These are phyloP conservation scores for Penicillium sp. DNA, from an alignment of 2,329 filamentous ascomycete genomes.

Conservation along the genomic window DNA sequence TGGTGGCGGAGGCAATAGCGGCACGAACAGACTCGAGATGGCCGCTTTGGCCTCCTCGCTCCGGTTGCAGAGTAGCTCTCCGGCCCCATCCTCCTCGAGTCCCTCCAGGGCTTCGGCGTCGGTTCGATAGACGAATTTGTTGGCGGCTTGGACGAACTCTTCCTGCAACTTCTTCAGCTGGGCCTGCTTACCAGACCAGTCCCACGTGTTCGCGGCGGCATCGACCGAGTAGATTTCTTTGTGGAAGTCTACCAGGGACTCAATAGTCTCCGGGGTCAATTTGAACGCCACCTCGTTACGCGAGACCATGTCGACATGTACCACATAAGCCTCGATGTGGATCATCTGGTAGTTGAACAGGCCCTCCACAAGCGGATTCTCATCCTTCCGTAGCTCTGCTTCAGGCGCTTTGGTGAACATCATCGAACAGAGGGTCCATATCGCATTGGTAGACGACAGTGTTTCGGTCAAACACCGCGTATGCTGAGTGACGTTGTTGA, in stretches of 20 bases:
- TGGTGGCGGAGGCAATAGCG: slow-evolving; percentile 83
- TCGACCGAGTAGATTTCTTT: slow-evolving; percentile 93
- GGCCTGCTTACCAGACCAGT: slow-evolving; percentile 95
- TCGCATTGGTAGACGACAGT: slow-evolving; percentile 82
- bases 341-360: slow-evolving; percentile 91
- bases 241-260: slow-evolving; percentile 90
- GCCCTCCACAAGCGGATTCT: slow-evolving; percentile 80
- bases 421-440: slow-evolving; percentile 91
- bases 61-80: slow-evolving; percentile 87
- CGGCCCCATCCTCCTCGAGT: slow-evolving; percentile 92
- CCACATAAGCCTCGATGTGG: slow-evolving; percentile 95
- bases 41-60: slow-evolving; percentile 90
- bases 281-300: slow-evolving; percentile 98
- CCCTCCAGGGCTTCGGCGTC: slow-evolving; percentile 88
- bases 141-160: slow-evolving; percentile 93
- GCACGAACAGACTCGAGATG: slow-evolving; percentile 80
- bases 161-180: slow-evolving; percentile 98
- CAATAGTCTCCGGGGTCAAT: slow-evolving; percentile 92
- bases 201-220: slow-evolving; percentile 83
- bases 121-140: slow-evolving; percentile 94
- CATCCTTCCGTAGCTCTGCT: slow-evolving; percentile 77
- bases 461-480: slow-evolving; percentile 94
- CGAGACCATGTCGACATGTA: slow-evolving; percentile 98
- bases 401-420: slow-evolving; percentile 92
- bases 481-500: slow-evolving; percentile 96